Evolutionary conservation across 169 alveolate species (phyloP).

Genomic region (Cryptosporidium viatorum): DNA sequence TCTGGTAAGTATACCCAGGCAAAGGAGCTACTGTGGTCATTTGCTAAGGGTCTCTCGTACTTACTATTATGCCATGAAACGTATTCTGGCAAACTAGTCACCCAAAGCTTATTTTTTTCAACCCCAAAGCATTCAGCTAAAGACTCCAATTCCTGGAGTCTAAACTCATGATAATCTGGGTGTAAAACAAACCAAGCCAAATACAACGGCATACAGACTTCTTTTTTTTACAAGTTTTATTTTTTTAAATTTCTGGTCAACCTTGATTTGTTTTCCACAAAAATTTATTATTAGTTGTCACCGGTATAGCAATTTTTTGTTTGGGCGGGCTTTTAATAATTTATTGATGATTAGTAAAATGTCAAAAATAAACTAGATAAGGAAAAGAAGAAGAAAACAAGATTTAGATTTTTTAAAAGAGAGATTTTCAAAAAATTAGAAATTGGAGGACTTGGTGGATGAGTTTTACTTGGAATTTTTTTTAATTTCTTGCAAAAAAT

Average conservation of each 20-base stretch:
- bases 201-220: constrained; percentile 51
- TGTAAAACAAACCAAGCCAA: constrained; percentile 81
- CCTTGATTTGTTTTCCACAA: background rate
- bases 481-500: too few relatives aligned
- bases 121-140: constrained; percentile 76
- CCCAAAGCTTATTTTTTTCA: constrained; percentile 25
- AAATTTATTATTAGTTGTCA: background rate
- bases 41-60: constrained; percentile 36
- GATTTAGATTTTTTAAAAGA: background rate
- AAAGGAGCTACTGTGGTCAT: constrained; percentile 72
- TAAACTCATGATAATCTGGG: constrained; percentile 79
- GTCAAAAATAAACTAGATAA: background rate
- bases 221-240: background rate
- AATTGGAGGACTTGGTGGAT: background rate
- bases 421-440: background rate
- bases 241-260: background rate
- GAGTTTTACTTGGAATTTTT: background rate
- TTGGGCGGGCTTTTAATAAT: background rate
- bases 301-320: background rate
- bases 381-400: background rate
- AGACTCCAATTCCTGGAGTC: constrained; percentile 78
- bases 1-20: constrained; percentile 66
- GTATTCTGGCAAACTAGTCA: background rate
- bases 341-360: background rate
- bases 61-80: constrained; percentile 21